Evolutionary conservation across 805 yeast genomes (phyloP).

Genomic region (Scheffersomyces lignosus): DNA sequence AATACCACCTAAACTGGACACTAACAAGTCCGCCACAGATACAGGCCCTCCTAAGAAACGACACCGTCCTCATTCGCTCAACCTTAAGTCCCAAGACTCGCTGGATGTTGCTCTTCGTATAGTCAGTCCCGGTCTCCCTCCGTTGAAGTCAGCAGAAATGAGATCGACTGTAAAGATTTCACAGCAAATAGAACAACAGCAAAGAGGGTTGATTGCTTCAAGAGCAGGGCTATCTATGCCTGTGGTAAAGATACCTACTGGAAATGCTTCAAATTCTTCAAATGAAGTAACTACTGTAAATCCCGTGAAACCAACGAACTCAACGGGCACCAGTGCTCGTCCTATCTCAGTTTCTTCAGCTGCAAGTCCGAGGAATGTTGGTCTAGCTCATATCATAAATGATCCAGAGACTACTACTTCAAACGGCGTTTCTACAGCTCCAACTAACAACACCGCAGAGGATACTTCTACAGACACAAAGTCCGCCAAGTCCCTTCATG

Average conservation of each 20-base stretch:
- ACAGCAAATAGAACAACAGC: conserved; percentile 35
- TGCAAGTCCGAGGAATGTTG: no score
- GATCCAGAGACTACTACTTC: background rate
- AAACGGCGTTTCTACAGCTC: background rate
- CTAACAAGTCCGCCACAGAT: no score
- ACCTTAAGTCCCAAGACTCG: conserved; percentile 11
- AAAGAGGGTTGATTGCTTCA: conserved; percentile 30
- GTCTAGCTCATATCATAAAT: no score
- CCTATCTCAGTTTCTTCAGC: no score
- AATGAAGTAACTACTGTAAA: background rate
- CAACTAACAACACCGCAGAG: background rate
- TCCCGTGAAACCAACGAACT: background rate
- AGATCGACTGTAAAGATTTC: conserved; percentile 29
- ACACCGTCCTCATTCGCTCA: conserved; percentile 21
- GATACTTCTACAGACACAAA: background rate
- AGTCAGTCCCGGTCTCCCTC: conserved; percentile 35
- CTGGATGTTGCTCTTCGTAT: conserved; percentile 31
- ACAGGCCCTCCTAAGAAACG: conserved; percentile 8
- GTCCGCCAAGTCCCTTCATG: background rate
- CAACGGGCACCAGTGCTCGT: no score
- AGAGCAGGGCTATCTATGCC: no score
- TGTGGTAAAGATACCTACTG: background rate
- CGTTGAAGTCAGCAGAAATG: conserved; percentile 28
- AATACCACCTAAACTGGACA: no score
- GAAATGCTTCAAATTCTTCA: background rate